Evolutionary conservation across 2,329 filamentous ascomycete genomes (phyloP), one percentile per base, ranked within the genome.

Genomic region (Huntiella moniliformis): DNA sequence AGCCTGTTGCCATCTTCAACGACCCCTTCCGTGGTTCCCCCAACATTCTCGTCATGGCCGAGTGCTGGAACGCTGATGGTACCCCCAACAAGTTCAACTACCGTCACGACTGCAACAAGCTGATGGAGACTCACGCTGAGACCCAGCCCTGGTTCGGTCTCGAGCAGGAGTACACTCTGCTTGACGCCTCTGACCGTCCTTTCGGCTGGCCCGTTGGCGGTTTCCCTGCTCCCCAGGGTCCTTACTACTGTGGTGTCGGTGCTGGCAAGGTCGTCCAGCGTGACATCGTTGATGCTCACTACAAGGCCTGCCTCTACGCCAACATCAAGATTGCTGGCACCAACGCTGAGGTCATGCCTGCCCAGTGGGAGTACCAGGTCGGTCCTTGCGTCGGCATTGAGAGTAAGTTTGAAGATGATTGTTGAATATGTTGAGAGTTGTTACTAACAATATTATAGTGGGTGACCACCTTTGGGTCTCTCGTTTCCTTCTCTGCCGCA

Each of bases 31-130:
- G 87, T 55, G 74, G 77, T 51, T 77, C 77, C 51, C 82, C 86
- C 66, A 95, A 95, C 73, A 81, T 95, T 63, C 77, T 95, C 56
- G 88, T 96, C 57, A 81, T 96, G 58, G 76, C 79, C 61, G 88
- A 95, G 71, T 93, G 84, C 66, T 95, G 85, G 82, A 86, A 88
- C 61, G 71, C 82, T 54, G 87, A 95, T 65, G 87, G 86, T 60
- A 85, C 78, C 52, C 91, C 91, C 65, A 98, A 96, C 79, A 87
- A 93, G 67, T 96, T 76, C 81, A 98, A 98, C 81, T 83, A 80
- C 79, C 84, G 91, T 56, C 82, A 95, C 63, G 88, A 96, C 59
- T 82, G 79, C 58, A 76, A 76, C 60, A 81, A 91, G 64, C 71
- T 95, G 57, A 93, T 96, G 84, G 77, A 91, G 64, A 73, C 78